Evolutionary conservation across 2,329 filamentous ascomycete species (phyloP).

Genomic region (Torrubiella hemipterigena): DNA sequence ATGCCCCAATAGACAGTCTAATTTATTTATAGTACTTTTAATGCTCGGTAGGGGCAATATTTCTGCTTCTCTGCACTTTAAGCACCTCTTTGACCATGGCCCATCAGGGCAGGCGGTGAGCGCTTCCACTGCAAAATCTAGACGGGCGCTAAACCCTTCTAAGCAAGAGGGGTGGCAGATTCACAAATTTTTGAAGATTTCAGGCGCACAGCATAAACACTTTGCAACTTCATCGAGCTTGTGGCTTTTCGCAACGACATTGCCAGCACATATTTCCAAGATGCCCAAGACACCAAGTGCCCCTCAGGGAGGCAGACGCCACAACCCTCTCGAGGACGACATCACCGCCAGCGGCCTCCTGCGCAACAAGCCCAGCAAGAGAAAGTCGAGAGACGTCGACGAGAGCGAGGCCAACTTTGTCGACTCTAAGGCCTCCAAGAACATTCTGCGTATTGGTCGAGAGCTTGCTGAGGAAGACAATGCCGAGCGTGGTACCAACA

Average conservation of each 20-base stretch:
- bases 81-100: too few species aligned
- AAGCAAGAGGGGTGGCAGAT: constrained; percentile 23
- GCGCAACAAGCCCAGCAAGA: constrained; percentile 64
- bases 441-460: constrained; percentile 81
- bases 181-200: constrained; percentile 12
- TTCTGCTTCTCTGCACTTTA: too few species aligned
- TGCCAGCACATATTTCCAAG: too few species aligned
- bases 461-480: constrained; percentile 75
- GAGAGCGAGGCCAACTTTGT: constrained; percentile 61
- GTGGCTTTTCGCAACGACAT: too few species aligned
- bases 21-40: too few species aligned
- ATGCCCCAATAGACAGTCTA: too few species aligned
- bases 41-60: too few species aligned
- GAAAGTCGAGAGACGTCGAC: constrained; percentile 50
- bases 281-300: constrained; percentile 79
- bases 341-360: constrained; percentile 58
- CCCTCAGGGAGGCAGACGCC: constrained; percentile 50
- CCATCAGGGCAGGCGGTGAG: constrained; percentile 17
- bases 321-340: constrained; percentile 88
- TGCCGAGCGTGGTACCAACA: constrained; percentile 24
- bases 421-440: constrained; percentile 76
- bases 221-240: not conserved
- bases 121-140: constrained; percentile 4
- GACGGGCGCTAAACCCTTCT: constrained; percentile 14
- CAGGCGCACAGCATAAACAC: too few species aligned